These are phyloP conservation scores for Berberis thunbergii DNA, from an alignment of 164 flowering plant species.

Conservation along the genomic window DNA sequence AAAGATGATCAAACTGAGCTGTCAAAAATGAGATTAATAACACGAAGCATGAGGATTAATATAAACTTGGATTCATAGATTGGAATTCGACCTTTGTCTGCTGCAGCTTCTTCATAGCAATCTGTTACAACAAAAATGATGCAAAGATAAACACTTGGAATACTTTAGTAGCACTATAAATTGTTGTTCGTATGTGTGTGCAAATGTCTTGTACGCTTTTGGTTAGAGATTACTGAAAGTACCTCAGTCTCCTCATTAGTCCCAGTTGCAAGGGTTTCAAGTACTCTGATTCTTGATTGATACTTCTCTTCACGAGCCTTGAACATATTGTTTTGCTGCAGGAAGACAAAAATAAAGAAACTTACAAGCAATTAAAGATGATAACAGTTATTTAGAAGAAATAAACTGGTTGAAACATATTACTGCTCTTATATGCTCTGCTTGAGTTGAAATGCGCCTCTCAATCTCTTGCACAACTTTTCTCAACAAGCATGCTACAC, in stretches of 20 bases:
- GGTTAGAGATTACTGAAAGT: not conserved
- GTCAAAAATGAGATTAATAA: not conserved
- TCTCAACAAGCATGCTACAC: conserved; percentile 51
- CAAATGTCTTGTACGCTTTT: not conserved
- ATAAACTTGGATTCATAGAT: conserved; percentile 2
- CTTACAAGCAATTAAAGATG: not conserved
- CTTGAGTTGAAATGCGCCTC: conserved; percentile 60
- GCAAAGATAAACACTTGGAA: not conserved
- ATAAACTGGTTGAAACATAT: not conserved
- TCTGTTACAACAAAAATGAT: conserved; percentile 28
- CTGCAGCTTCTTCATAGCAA: conserved; percentile 53
- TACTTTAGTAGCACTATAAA: too few relatives aligned
- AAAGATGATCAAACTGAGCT: not conserved
- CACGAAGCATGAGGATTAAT: not conserved
- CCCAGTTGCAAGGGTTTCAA: conserved; percentile 81
- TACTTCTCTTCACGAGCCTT: conserved; percentile 77
- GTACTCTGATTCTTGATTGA: conserved; percentile 50
- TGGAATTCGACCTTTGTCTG: conserved; percentile 51
- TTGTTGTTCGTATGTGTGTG: too few relatives aligned
- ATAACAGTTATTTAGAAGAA: not conserved
- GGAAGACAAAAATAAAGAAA: conserved; percentile 6
- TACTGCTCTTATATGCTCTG: conserved; percentile 63
- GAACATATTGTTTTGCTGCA: conserved; percentile 72
- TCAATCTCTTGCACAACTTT: conserved; percentile 73
- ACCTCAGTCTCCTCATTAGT: conserved; percentile 81